Evolutionary conservation across 2,329 filamentous ascomycete genomes (phyloP).

Genomic region (Hymenoscyphus scutula): DNA sequence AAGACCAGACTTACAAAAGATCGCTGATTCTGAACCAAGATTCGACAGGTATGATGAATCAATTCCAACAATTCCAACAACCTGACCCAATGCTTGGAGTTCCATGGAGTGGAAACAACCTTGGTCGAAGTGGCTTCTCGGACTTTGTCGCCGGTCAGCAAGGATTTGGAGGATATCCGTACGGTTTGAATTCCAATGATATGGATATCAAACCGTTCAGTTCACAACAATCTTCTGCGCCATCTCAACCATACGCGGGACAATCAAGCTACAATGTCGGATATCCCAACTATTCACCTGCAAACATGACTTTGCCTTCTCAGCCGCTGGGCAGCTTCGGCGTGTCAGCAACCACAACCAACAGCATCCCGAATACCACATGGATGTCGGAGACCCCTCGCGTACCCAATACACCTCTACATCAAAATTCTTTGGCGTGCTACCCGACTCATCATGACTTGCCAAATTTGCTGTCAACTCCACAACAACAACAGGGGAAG

Average conservation of each 20-base stretch:
- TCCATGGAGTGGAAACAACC: slow-evolving; percentile 25
- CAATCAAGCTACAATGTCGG: slow-evolving; percentile 4
- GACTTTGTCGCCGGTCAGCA: slow-evolving; percentile 23
- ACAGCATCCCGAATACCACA: slow-evolving; percentile 9
- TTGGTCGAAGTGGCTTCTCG: slow-evolving; percentile 25
- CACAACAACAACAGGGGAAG: slow-evolving; percentile 11
- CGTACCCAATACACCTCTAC: slow-evolving; percentile 19
- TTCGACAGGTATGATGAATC: slow-evolving; percentile 18
- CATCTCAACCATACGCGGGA: neutral
- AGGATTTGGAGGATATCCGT: slow-evolving; percentile 19
- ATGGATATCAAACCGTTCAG: slow-evolving; percentile 10
- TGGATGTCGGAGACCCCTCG: too few species aligned
- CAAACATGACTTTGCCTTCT: slow-evolving; percentile 15
- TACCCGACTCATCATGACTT: slow-evolving; percentile 21
- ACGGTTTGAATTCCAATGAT: slow-evolving; percentile 10
- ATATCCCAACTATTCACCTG: slow-evolving; percentile 21
- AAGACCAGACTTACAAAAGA: slow-evolving; percentile 15
- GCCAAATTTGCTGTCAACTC: slow-evolving; percentile 11
- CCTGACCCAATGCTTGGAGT: slow-evolving; percentile 19
- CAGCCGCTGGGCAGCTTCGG: slow-evolving; percentile 5
- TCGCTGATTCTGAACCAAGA: slow-evolving; percentile 18
- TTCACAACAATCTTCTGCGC: slow-evolving; percentile 1
- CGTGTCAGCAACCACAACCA: slow-evolving; percentile 2
- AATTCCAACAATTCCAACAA: slow-evolving; percentile 15
- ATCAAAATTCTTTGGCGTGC: slow-evolving; percentile 14